Percentiles rank a stretch among this genome's conserved stretches.
Evolutionary conservation across 2,329 filamentous ascomycete species (phyloP).

Genomic region (Corinectria fuckeliana): DNA sequence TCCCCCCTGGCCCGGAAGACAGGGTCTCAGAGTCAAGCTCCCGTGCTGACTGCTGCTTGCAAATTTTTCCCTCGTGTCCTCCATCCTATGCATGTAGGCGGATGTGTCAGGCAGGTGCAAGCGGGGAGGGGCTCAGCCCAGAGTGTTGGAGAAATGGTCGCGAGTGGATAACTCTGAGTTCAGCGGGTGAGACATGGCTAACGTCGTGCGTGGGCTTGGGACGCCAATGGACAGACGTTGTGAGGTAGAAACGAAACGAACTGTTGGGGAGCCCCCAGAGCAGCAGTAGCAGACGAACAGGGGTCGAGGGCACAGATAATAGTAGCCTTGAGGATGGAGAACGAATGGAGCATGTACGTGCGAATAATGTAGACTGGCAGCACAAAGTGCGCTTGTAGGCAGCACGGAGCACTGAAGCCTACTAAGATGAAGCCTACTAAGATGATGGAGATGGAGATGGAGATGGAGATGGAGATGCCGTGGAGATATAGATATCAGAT

Average conservation of each 20-base stretch:
- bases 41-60: not conserved
- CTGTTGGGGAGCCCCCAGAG: not conserved
- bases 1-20: constrained; percentile 22
- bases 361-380: not conserved
- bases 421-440: no score
- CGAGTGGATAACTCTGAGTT: not conserved
- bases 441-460: constrained; percentile 2
- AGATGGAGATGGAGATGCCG: not conserved
- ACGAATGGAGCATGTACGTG: not conserved
- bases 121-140: not conserved
- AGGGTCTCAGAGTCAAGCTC: not conserved
- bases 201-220: constrained; percentile 1
- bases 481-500: no score
- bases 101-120: constrained; percentile 7
- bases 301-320: not conserved
- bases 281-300: constrained; percentile 1
- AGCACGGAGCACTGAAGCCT: constrained; percentile 12
- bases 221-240: constrained; percentile 7
- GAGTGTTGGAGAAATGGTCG: constrained; percentile 8
- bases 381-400: not conserved
- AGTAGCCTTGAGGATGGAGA: not conserved
- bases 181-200: constrained; percentile 14
- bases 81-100: no score
- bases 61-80: not conserved
- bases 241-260: constrained; percentile 8